A percentile compares a stretch with the other conserved stretches of the same genome.
Evolutionary conservation across 106 monocot genomes (phyloP).

Genomic region (Acorus calamus): DNA sequence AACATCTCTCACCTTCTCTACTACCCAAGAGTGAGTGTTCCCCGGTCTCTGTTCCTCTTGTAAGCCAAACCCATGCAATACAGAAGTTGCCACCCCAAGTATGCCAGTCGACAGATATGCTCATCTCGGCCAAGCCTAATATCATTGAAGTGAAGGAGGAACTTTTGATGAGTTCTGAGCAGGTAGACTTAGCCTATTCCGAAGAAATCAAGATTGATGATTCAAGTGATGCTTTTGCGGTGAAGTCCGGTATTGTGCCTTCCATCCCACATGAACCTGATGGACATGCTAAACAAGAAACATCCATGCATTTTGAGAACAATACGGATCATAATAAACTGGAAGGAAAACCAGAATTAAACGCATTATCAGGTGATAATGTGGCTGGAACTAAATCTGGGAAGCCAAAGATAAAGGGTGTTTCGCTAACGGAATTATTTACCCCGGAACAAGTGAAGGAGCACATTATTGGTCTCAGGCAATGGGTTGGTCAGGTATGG

Average conservation of each 20-base stretch:
- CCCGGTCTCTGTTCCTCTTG: slow-evolving; percentile 21
- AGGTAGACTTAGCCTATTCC: slow-evolving; percentile 7
- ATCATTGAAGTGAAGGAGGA: slow-evolving; percentile 41
- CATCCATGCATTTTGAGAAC: slow-evolving; percentile 27
- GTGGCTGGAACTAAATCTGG: slow-evolving; percentile 68
- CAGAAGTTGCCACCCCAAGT: slow-evolving; percentile 15
- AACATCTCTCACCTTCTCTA: slow-evolving; percentile 24
- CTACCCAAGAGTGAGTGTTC: slow-evolving; percentile 34
- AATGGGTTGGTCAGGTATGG: slow-evolving; percentile 96
- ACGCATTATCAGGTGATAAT: slow-evolving; percentile 28
- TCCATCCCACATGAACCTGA: slow-evolving; percentile 20
- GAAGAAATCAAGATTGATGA: slow-evolving; percentile 8
- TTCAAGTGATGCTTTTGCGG: slow-evolving; percentile 13
- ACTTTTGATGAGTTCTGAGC: slow-evolving; percentile 10
- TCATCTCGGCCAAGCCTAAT: slow-evolving; percentile 20
- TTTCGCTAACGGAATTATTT: slow-evolving; percentile 90
- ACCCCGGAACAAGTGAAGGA: slow-evolving; percentile 92
- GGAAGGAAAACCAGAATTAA: slow-evolving; percentile 53
- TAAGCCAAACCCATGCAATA: slow-evolving; percentile 21
- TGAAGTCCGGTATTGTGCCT: slow-evolving; percentile 13
- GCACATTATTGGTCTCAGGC: slow-evolving; percentile 73
- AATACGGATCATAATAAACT: slow-evolving; percentile 21
- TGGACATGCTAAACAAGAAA: slow-evolving; percentile 39
- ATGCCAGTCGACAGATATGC: slow-evolving; percentile 17
- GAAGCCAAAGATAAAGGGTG: slow-evolving; percentile 99